Base-by-base conservation (phyloP, 176 grass and related monocot genomes). In the Zizania latifolia region DNA sequence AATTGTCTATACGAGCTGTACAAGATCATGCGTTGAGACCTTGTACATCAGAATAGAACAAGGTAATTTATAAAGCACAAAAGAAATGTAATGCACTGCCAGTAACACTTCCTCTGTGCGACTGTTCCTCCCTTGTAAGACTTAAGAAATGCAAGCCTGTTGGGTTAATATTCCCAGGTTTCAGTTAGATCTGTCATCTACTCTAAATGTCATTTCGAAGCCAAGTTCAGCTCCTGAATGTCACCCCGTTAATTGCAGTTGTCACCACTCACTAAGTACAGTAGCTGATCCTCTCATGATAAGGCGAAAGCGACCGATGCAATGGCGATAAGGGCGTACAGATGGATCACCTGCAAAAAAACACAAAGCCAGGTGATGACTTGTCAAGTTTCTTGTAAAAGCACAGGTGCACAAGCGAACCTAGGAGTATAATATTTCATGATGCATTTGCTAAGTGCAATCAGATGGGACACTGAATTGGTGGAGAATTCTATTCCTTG, bases 261-360 rank as follows among this genome's bases (percentile, higher is more conserved):
- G 45, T 50, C 48, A 51, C 48, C 0, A 50, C 17, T 51, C 48
- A 21, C 19, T 21, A 51, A 51, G 48, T 51, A 51, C 19, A 22
- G 48, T 22, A 10, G n/a, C 48, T 22, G 81, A 75, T 95, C 84
- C 77, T 82, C 26, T 90, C 76, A 87, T 39, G 87, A 76, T 35
- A 93, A 77, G 63, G 71, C 33, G 45, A 90, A 82, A 48, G 77
- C 68, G 38, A 62, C 66, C 8, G 32, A 73, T 53, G 73, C 65
- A 4, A 90, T 13, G 65, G 60, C 29, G 12, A 80, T 38, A 32
- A 80, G 46, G 22, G 45, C 53, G 54, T 71, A 24, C 41, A 61
- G 33, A 76, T 84, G 70, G 62, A 75, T 81, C 73, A 54, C 81
- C 90, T 93, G 80, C 51, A 36, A 37, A 83, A 37, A 83, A 66